phyloP scores from a whole-genome alignment of 768 basidiomycete species.

The Trametes punicea region DNA sequence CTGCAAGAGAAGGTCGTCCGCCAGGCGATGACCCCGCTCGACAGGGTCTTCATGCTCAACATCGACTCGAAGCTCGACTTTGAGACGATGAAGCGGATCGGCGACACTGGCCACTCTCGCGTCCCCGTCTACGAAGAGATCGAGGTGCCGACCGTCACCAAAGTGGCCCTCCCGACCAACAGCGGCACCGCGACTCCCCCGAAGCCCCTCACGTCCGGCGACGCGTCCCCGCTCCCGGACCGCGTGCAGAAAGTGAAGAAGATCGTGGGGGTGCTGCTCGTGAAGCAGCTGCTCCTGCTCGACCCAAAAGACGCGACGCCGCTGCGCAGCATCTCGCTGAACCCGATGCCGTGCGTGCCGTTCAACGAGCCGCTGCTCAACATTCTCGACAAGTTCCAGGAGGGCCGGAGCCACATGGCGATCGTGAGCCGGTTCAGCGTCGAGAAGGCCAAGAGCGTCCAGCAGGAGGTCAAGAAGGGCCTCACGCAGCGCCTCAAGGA shows the following conservation, averaged over 20 bases:
- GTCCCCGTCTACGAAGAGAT: constrained; percentile 82
- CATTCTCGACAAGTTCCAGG: constrained; percentile 82
- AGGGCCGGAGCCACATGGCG: constrained; percentile 84
- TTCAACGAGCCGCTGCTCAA: constrained; percentile 79
- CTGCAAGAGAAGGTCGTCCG: constrained; percentile 69
- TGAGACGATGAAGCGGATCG: constrained; percentile 69
- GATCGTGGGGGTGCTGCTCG: constrained; percentile 77
- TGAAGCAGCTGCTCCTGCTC: constrained; percentile 72
- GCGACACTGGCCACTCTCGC: constrained; percentile 77
- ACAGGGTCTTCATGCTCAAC: constrained; percentile 77
- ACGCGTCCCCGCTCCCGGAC: constrained; percentile 18
- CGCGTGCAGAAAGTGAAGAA: constrained; percentile 54
- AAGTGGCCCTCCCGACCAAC: not conserved
- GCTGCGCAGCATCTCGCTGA: constrained; percentile 69
- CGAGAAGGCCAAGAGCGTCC: constrained; percentile 70
- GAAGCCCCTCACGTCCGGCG: constrained; percentile 16
- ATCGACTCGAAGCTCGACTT: constrained; percentile 78
- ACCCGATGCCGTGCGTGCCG: constrained; percentile 76
- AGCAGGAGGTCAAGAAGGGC: constrained; percentile 73
- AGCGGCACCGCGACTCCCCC: constrained; percentile 12
- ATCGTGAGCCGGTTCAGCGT: constrained; percentile 75
- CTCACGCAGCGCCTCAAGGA: constrained; percentile 70
- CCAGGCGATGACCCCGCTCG: constrained; percentile 78
- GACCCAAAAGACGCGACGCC: constrained; percentile 85
- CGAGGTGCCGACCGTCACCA: constrained; percentile 44